These are phyloP conservation scores for Monilinia fructigena DNA, from an alignment of 2,329 filamentous ascomycete genomes.

Conservation along the genomic window DNA sequence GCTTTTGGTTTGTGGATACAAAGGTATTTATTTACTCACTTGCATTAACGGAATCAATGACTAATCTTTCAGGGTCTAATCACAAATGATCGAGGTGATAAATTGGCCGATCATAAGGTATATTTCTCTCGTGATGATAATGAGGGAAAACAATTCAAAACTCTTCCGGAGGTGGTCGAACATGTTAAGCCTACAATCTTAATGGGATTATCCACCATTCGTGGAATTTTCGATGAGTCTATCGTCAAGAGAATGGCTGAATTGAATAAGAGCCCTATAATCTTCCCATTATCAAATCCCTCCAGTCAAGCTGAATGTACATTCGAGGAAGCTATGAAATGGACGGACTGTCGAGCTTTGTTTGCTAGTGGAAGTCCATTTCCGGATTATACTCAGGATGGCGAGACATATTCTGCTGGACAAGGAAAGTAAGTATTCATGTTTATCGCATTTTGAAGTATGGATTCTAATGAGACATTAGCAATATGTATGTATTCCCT, in stretches of 20 bases:
- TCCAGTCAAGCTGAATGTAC: constrained; percentile 79
- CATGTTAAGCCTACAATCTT: constrained; percentile 75
- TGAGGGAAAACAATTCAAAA: constrained; percentile 50
- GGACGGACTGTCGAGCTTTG: constrained; percentile 74
- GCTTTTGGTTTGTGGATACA: constrained; percentile 74
- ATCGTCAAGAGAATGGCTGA: constrained; percentile 72
- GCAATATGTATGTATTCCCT: constrained; percentile 83
- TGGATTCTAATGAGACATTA: constrained; percentile 50
- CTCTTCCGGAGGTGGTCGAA: constrained; percentile 64
- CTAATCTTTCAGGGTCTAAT: constrained; percentile 56
- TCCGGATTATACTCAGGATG: constrained; percentile 63
- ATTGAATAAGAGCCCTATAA: constrained; percentile 67
- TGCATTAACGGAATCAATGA: not conserved
- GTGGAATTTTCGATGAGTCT: constrained; percentile 71
- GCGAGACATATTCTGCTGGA: constrained; percentile 47
- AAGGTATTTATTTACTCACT: constrained; percentile 30
- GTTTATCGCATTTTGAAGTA: not conserved
- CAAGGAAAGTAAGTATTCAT: constrained; percentile 46
- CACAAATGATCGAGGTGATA: constrained; percentile 67
- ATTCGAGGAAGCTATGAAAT: constrained; percentile 70
- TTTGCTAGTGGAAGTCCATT: constrained; percentile 85
- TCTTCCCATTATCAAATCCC: constrained; percentile 82
- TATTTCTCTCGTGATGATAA: constrained; percentile 43
- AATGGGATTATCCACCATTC: constrained; percentile 78
- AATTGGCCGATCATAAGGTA: constrained; percentile 62